A percentile compares a stretch with the other conserved stretches of the same genome.
phyloP scores from a whole-genome alignment of 1,284 basidiomycete species.

The Filobasidium uniguttulatum region DNA sequence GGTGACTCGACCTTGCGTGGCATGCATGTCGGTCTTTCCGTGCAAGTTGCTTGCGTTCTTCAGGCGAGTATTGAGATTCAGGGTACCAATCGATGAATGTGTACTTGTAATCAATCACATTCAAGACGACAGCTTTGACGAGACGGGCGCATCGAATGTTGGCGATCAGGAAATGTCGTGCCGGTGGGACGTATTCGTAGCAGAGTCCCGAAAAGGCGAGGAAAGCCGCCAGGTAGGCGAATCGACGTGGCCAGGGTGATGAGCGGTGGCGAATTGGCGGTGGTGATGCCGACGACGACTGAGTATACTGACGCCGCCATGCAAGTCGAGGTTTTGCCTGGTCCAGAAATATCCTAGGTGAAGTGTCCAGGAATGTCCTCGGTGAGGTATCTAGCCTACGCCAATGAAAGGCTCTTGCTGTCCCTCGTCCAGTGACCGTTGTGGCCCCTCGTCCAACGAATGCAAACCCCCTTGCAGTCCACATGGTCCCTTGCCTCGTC shows the following conservation, averaged over 20 bases:
- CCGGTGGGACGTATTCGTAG: constrained; percentile 37
- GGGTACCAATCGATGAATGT: constrained; percentile 46
- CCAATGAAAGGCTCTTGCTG: no score
- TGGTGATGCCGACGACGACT: no score
- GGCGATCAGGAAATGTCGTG: constrained; percentile 38
- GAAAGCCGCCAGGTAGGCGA: constrained; percentile 22
- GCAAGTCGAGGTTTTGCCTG: no score
- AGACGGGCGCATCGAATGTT: constrained; percentile 53
- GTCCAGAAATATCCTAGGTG: no score
- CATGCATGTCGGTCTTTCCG: constrained; percentile 56
- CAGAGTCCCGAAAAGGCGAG: constrained; percentile 20
- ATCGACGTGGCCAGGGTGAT: constrained; percentile 6
- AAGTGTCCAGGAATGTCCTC: no score
- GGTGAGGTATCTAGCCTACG: no score
- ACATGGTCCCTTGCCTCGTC: no score
- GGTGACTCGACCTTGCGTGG: constrained; percentile 61
- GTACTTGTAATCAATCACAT: constrained; percentile 70
- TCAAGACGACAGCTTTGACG: constrained; percentile 38
- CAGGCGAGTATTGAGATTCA: constrained; percentile 24
- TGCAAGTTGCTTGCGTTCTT: constrained; percentile 46
- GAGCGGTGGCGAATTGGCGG: not conserved
- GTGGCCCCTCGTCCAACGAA: no score
- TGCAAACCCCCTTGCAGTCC: no score
- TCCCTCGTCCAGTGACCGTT: no score
- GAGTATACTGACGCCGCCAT: no score